Evolutionary conservation across 2,329 filamentous ascomycete species (phyloP).

Genomic region (Nothopassalora personata): DNA sequence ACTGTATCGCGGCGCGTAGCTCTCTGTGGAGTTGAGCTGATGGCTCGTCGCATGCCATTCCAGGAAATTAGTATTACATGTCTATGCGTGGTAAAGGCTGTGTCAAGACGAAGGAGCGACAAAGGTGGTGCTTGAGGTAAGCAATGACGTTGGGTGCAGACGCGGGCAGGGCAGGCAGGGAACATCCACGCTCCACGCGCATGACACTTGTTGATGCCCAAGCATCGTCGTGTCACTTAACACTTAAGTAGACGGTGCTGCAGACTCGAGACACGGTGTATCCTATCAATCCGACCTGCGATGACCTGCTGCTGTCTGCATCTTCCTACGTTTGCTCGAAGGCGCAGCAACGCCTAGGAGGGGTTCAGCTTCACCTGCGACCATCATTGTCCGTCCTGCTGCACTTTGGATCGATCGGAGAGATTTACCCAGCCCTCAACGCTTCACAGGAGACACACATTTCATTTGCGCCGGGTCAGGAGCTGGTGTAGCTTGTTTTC

Average conservation of each 20-base stretch:
- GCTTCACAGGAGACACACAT: neutral
- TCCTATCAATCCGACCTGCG: neutral
- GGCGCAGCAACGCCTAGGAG: neutral
- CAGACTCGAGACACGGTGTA: neutral
- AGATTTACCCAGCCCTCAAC: neutral
- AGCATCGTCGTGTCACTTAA: neutral
- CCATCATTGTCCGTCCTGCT: neutral
- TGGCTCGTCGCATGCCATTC: slow-evolving; percentile 26
- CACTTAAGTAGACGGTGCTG: neutral
- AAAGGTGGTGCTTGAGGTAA: neutral
- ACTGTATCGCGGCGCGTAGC: slow-evolving; percentile 37
- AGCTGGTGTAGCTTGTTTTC: slow-evolving; percentile 10
- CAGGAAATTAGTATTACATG: slow-evolving; percentile 2
- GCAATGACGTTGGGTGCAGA: neutral
- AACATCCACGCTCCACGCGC: neutral
- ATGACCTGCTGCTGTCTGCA: slow-evolving; percentile 17
- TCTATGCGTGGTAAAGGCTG: neutral
- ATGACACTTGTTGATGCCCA: neutral
- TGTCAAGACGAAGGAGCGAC: neutral
- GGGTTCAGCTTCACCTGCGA: neutral
- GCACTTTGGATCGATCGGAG: neutral
- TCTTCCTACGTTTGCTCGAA: neutral
- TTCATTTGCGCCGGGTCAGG: neutral
- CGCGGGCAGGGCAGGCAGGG: neutral
- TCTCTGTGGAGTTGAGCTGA: slow-evolving; percentile 40